Percentiles rank a stretch among this genome's conserved stretches.
phyloP scores from a whole-genome alignment of 257 asterid genomes.

The Mitragyna speciosa region DNA sequence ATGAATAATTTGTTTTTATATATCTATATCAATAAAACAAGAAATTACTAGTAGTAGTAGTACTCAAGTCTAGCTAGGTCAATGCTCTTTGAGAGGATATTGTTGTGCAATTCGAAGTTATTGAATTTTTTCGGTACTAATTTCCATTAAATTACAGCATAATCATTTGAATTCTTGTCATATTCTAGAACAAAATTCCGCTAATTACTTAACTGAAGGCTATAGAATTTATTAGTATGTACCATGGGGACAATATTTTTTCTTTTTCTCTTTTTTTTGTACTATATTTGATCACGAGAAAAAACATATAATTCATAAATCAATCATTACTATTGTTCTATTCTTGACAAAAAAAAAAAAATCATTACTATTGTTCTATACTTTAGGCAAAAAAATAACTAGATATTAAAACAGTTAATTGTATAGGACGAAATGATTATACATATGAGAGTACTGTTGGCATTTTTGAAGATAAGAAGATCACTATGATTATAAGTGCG shows the following conservation, averaged over 20 bases:
- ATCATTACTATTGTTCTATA: neutral
- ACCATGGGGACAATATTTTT: neutral
- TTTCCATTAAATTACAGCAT: too few species aligned
- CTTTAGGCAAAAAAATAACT: neutral
- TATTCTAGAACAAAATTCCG: neutral
- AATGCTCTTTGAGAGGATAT: too few species aligned
- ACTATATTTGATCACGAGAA: neutral
- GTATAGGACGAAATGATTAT: slow-evolving; percentile 7
- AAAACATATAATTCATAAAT: neutral
- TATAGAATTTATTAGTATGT: too few species aligned
- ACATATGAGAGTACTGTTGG: neutral
- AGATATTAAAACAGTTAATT: neutral
- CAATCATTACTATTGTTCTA: neutral
- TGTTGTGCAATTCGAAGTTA: too few species aligned
- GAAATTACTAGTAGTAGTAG: too few species aligned
- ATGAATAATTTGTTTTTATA: too few species aligned
- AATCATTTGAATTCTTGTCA: neutral
- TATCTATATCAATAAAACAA: too few species aligned
- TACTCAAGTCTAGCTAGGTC: too few species aligned
- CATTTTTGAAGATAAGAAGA: slow-evolving; percentile 6
- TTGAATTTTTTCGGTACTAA: too few species aligned
- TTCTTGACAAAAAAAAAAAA: neutral
- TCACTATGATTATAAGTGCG: slow-evolving; percentile 6
- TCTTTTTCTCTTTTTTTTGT: too few species aligned
- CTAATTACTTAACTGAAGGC: too few species aligned